Percentiles rank a stretch among this genome's conserved stretches.
phyloP scores from a whole-genome alignment of 208 protist species.

The Acanthamoeba culbertsoni region DNA sequence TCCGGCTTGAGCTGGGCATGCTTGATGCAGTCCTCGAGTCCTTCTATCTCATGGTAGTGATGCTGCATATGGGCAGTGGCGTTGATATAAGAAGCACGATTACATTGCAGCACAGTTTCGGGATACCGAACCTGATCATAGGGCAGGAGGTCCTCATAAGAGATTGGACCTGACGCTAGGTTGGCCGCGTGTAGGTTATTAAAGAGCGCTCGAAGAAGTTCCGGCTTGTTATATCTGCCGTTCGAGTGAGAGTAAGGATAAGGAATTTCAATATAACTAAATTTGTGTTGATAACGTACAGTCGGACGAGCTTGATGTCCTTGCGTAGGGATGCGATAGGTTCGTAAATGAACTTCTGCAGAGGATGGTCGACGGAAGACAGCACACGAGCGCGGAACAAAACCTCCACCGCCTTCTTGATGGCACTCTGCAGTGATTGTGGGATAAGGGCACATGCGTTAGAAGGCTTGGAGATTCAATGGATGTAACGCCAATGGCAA shows the following conservation, averaged over 20 bases:
- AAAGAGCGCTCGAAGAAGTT: conserved; percentile 26
- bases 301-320: conserved; percentile 58
- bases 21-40: conserved; percentile 41
- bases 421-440: conserved; percentile 47
- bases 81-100: background rate
- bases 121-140: conserved; percentile 60
- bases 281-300: conserved; percentile 41
- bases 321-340: conserved; percentile 37
- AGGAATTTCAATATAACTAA: background rate
- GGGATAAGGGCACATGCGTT: background rate
- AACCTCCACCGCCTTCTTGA: conserved; percentile 36
- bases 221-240: conserved; percentile 59
- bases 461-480: background rate
- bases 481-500: background rate
- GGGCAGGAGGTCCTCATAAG: conserved; percentile 59
- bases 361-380: background rate
- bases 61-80: conserved; percentile 31
- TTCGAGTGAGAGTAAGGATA: background rate
- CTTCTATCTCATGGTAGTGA: conserved; percentile 64
- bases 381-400: conserved; percentile 20
- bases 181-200: conserved; percentile 46
- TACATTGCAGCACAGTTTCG: too few species aligned
- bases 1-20: background rate
- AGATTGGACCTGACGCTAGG: conserved; percentile 6
- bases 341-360: background rate